Percentiles rank a stretch among this genome's conserved stretches.
These are phyloP conservation scores for Lactuca saligna DNA, from an alignment of 129 eudicot species.

Conservation along the genomic window DNA sequence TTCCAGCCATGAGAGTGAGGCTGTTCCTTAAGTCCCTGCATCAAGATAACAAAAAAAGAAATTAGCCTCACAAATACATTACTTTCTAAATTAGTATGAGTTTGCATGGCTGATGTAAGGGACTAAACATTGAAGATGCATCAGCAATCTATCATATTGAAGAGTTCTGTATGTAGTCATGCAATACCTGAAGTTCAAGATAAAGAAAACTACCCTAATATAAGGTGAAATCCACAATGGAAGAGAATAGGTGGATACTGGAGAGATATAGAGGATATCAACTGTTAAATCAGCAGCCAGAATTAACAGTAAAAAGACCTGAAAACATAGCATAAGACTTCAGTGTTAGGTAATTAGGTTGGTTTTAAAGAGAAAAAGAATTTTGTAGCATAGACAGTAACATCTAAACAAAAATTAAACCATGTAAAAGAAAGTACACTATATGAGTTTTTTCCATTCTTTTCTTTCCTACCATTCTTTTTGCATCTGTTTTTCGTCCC, in stretches of 20 bases:
- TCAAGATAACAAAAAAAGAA: constrained; percentile 22
- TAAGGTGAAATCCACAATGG: constrained; percentile 93
- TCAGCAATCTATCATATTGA: constrained; percentile 5
- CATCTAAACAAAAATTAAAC: no score
- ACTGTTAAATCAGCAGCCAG: constrained; percentile 65
- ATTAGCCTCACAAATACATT: constrained; percentile 6
- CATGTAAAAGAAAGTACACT: no score
- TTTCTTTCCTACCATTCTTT: no score
- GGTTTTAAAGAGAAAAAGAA: constrained; percentile 5
- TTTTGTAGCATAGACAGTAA: no score
- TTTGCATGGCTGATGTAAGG: no score
- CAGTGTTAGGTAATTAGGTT: constrained; percentile 16
- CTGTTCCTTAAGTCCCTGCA: constrained; percentile 74
- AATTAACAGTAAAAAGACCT: constrained; percentile 62
- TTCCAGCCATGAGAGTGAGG: constrained; percentile 71
- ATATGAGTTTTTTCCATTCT: no score
- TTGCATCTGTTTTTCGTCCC: no score
- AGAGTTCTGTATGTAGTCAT: constrained; percentile 11
- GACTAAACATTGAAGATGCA: not conserved
- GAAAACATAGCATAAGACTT: constrained; percentile 25
- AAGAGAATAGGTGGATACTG: constrained; percentile 63
- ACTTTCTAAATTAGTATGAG: no score
- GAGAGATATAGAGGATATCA: constrained; percentile 62
- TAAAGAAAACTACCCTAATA: constrained; percentile 67
- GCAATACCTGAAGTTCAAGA: constrained; percentile 72